phyloP scores from a whole-genome alignment of 192 early-diverging fungal genomes.

The Entomortierella parvispora region DNA sequence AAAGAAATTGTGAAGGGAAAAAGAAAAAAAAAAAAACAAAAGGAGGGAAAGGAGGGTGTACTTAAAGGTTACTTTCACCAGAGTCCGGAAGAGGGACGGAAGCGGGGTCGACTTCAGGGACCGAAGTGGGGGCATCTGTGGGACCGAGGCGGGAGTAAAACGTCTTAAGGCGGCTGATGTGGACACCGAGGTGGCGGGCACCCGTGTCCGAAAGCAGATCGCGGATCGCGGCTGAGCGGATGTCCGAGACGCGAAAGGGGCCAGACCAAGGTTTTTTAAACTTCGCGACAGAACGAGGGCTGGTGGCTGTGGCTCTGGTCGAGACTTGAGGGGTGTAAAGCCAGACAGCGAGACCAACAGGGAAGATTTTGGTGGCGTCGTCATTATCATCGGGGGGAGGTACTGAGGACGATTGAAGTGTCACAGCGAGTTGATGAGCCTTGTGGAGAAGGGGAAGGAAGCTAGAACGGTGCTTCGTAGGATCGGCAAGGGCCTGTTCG shows the following conservation, averaged over 20 bases:
- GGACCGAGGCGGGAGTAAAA: too few species aligned
- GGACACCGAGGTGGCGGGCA: too few species aligned
- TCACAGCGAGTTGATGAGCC: background rate
- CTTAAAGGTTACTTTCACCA: too few species aligned
- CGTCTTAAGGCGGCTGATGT: too few species aligned
- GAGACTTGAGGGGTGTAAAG: constrained; percentile 1
- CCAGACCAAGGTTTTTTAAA: constrained; percentile 9
- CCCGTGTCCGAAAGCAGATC: background rate
- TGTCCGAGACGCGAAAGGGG: constrained; percentile 6
- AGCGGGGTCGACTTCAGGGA: too few species aligned
- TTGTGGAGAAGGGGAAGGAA: background rate
- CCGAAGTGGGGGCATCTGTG: too few species aligned
- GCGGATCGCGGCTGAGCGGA: background rate
- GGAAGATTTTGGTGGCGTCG: background rate
- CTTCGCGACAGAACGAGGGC: background rate
- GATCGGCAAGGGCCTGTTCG: background rate
- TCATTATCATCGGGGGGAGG: background rate
- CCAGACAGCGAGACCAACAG: constrained; percentile 13
- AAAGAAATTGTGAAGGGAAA: too few species aligned
- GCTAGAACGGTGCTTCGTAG: background rate
- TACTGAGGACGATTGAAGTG: background rate
- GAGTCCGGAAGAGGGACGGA: too few species aligned
- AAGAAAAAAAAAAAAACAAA: too few species aligned
- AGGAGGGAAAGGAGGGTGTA: too few species aligned
- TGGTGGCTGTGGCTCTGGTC: background rate